phyloP scores from a whole-genome alignment of 257 asterid species.

The Marsdenia floribunda region DNA sequence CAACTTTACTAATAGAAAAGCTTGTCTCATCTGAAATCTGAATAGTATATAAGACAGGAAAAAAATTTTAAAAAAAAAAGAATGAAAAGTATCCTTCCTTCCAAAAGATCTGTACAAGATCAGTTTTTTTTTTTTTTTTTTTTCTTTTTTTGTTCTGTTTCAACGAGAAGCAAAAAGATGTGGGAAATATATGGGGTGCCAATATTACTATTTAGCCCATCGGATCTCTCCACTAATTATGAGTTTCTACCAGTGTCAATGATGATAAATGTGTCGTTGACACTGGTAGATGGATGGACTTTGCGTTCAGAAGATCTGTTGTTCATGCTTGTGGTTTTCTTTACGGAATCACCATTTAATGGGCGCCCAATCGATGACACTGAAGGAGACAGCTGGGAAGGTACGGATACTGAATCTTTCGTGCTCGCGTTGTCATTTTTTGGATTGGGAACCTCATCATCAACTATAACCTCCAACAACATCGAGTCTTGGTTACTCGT shows the following conservation, averaged over 20 bases:
- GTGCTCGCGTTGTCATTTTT: slow-evolving; percentile 4
- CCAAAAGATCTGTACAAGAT: background rate
- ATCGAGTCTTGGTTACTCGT: background rate
- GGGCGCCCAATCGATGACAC: background rate
- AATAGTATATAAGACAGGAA: background rate
- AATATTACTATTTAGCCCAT: no score
- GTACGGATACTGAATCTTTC: slow-evolving; percentile 9
- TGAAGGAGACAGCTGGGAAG: slow-evolving; percentile 1
- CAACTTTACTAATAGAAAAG: background rate
- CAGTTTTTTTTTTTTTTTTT: background rate
- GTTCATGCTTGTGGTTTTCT: slow-evolving; percentile 26
- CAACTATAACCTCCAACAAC: slow-evolving; percentile 21
- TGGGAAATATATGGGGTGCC: background rate
- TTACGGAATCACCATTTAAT: slow-evolving; percentile 12
- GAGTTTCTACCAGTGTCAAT: no score
- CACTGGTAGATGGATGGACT: slow-evolving; percentile 18
- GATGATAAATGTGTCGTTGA: background rate
- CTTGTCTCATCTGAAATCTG: background rate
- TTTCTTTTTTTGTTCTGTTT: background rate
- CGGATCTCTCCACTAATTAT: no score
- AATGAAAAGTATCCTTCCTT: background rate
- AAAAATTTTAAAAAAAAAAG: background rate
- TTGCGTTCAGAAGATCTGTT: slow-evolving; percentile 23
- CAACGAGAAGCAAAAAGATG: background rate
- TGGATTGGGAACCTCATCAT: background rate